Conservation (phyloP, 768 basidiomycete species). For the Lentinula guzmanii region DNA sequence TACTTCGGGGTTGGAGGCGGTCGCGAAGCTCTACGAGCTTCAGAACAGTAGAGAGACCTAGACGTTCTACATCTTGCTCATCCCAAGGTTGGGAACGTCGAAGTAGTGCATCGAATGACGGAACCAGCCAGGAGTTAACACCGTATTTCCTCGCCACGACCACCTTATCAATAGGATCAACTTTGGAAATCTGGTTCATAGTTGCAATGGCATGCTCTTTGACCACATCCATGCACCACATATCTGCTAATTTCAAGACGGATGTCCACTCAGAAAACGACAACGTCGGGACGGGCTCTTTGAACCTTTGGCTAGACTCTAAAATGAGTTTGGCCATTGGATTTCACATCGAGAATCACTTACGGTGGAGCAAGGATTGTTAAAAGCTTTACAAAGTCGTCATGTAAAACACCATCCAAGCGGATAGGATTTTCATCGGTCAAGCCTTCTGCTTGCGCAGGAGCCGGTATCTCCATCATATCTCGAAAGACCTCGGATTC, state of each 20-base stretch:
- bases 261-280: neutral
- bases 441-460: neutral
- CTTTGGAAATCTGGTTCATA: neutral
- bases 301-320: neutral
- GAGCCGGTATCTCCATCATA: neutral
- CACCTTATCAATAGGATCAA: neutral
- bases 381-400: constrained; percentile 11
- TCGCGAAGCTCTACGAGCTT: neutral
- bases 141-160: neutral
- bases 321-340: too few relatives aligned
- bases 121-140: neutral
- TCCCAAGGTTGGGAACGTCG: neutral
- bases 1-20: neutral
- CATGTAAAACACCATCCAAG: constrained; percentile 14
- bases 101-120: neutral
- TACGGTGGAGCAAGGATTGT: constrained; percentile 1
- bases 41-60: neutral
- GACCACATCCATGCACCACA: neutral
- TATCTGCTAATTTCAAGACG: neutral
- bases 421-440: constrained; percentile 10
- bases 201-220: neutral
- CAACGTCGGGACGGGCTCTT: neutral
- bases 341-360: neutral
- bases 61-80: neutral
- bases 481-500: neutral